A percentile compares a stretch with the other conserved stretches of the same genome.
Conservation (phyloP, 805 yeast genomes). For the Zygoascus flipseniorum region DNA sequence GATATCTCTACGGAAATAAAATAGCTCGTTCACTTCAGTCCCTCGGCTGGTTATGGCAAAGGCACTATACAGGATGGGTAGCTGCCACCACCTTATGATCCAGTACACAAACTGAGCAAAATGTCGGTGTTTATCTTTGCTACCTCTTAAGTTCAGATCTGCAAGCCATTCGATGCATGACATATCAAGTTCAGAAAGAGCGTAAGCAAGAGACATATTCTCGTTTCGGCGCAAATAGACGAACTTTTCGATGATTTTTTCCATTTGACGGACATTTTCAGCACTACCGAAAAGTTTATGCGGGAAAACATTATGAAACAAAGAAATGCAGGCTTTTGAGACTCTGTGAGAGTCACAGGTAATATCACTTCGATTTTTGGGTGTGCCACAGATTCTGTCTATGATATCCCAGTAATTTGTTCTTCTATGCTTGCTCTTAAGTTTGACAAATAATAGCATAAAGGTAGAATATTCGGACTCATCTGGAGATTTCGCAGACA, state of each 20-base stretch:
- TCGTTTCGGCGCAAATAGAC: slow-evolving; percentile 35
- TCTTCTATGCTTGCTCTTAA: neutral
- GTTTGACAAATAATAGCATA: neutral
- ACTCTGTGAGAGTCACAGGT: neutral
- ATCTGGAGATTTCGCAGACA: neutral
- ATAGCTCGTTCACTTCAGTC: slow-evolving; percentile 29
- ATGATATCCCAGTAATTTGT: neutral
- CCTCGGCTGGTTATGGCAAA: slow-evolving; percentile 63
- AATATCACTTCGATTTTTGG: neutral
- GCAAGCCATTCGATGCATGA: neutral
- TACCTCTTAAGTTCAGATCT: neutral
- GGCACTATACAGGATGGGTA: slow-evolving; percentile 40
- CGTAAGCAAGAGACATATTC: slow-evolving; percentile 24
- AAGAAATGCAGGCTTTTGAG: neutral
- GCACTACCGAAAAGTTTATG: slow-evolving; percentile 42
- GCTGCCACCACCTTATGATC: slow-evolving; percentile 44
- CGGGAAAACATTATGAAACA: slow-evolving; percentile 46
- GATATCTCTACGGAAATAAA: slow-evolving; percentile 47
- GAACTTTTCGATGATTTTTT: slow-evolving; percentile 30
- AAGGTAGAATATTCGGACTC: neutral
- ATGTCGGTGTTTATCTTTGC: neutral
- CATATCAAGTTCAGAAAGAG: neutral
- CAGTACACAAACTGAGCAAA: slow-evolving; percentile 41
- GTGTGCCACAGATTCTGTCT: neutral
- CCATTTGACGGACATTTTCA: slow-evolving; percentile 38